Percentiles rank a stretch among this genome's conserved stretches.
phyloP scores from a whole-genome alignment of 345 rosid species.

The Eucalyptus curtisii region DNA sequence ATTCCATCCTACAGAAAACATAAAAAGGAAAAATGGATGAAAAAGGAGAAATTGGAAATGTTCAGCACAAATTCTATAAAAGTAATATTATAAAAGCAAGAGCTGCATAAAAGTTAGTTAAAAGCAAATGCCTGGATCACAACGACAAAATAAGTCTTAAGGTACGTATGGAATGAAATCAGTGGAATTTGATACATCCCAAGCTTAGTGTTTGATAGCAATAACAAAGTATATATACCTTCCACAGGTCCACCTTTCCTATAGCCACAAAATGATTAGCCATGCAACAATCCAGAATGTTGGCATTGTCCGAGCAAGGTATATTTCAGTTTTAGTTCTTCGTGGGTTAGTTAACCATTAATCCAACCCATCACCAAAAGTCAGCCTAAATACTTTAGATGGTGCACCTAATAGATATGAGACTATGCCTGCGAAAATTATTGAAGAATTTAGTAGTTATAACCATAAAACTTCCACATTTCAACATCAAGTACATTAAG shows the following conservation, averaged over 20 bases:
- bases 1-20: constrained; percentile 70
- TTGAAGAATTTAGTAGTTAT: neutral
- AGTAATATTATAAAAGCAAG: neutral
- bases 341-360: neutral
- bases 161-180: neutral
- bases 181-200: neutral
- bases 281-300: neutral
- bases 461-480: neutral
- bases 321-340: neutral
- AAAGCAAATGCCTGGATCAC: neutral
- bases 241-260: neutral
- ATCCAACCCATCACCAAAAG: neutral
- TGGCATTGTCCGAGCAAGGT: neutral
- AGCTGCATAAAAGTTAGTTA: neutral
- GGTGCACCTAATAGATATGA: neutral
- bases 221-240: neutral
- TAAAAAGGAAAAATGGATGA: neutral
- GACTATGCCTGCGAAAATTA: neutral
- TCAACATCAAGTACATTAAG: neutral
- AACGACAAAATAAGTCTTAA: neutral
- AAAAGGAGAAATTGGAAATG: neutral
- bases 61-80: neutral
- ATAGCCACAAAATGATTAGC: neutral
- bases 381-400: neutral
- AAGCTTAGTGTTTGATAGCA: neutral